Evolutionary conservation across 495 filamentous ascomycete species (phyloP).

Genomic region (Hypoxylon rickii): DNA sequence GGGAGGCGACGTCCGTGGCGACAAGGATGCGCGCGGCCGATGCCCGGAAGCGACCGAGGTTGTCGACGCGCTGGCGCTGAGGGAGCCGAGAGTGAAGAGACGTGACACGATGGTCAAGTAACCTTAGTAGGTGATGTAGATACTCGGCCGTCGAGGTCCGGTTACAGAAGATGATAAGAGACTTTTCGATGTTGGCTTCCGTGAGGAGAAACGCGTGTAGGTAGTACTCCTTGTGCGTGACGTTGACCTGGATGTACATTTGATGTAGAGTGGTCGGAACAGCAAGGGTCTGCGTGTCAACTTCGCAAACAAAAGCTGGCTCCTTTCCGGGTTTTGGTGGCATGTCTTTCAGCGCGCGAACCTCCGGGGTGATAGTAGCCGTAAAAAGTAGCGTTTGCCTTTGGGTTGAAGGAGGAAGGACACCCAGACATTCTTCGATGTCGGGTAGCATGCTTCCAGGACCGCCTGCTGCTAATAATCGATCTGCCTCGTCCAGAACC

Average conservation of each 20-base stretch:
- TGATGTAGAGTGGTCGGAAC: slow-evolving; percentile 82
- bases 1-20: slow-evolving; percentile 93
- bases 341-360: slow-evolving; percentile 77
- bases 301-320: slow-evolving; percentile 86
- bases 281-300: slow-evolving; percentile 72
- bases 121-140: slow-evolving; percentile 80
- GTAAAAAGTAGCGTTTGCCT: slow-evolving; percentile 87
- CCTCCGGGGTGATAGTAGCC: slow-evolving; percentile 92
- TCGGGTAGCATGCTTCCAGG: slow-evolving; percentile 90
- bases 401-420: slow-evolving; percentile 69
- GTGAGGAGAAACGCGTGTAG: slow-evolving; percentile 88
- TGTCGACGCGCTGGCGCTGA: slow-evolving; percentile 80
- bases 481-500: slow-evolving; percentile 95
- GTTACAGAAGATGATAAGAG: slow-evolving; percentile 93
- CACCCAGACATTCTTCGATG: slow-evolving; percentile 81
- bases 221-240: slow-evolving; percentile 91
- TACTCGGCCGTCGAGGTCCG: slow-evolving; percentile 84
- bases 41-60: slow-evolving; percentile 89
- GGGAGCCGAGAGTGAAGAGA: slow-evolving; percentile 84
- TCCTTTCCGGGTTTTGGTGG: slow-evolving; percentile 67
- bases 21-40: slow-evolving; percentile 88
- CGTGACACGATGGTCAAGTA: slow-evolving; percentile 87
- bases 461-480: slow-evolving; percentile 72
- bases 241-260: slow-evolving; percentile 82
- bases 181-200: slow-evolving; percentile 70